Evolutionary conservation across 2,329 filamentous ascomycete species (phyloP).

Genomic region (Byssoonygena ceratinophila): DNA sequence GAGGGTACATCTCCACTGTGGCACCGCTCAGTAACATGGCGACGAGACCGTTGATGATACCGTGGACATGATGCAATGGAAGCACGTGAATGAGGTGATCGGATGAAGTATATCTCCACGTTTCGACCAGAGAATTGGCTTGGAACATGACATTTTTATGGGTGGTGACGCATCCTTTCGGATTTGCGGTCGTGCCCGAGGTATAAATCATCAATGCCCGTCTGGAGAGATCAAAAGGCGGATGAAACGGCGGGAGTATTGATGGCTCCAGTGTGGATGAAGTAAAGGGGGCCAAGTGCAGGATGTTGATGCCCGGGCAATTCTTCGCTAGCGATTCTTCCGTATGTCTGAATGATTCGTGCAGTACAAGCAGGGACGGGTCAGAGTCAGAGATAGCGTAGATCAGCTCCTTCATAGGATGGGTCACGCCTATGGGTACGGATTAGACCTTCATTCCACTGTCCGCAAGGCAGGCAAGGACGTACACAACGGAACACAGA

Average conservation of each 20-base stretch:
- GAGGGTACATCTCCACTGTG: constrained; percentile 40
- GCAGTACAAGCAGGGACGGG: constrained; percentile 34
- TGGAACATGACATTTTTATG: constrained; percentile 33
- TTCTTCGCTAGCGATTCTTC: constrained; percentile 25
- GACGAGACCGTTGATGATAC: constrained; percentile 42
- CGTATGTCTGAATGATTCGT: constrained; percentile 31
- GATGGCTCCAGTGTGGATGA: constrained; percentile 1
- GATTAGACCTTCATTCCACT: constrained; percentile 2
- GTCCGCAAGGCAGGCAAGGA: not conserved
- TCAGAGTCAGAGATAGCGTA: constrained; percentile 36
- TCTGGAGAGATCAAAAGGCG: constrained; percentile 22
- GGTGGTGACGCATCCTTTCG: constrained; percentile 37
- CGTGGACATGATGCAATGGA: constrained; percentile 43
- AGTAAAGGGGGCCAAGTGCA: constrained; percentile 23
- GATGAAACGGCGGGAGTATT: constrained; percentile 26
- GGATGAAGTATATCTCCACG: constrained; percentile 33
- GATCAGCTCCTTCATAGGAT: constrained; percentile 34
- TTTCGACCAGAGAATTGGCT: constrained; percentile 24
- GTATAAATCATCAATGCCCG: constrained; percentile 37
- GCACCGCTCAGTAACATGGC: constrained; percentile 39
- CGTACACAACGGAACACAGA: constrained; percentile 36
- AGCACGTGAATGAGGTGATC: constrained; percentile 43
- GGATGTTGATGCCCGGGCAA: constrained; percentile 24
- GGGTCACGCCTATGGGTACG: constrained; percentile 28
- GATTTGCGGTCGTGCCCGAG: constrained; percentile 33